phyloP scores from a whole-genome alignment of 495 filamentous ascomycete species.

The Penicillium cinerascens region DNA sequence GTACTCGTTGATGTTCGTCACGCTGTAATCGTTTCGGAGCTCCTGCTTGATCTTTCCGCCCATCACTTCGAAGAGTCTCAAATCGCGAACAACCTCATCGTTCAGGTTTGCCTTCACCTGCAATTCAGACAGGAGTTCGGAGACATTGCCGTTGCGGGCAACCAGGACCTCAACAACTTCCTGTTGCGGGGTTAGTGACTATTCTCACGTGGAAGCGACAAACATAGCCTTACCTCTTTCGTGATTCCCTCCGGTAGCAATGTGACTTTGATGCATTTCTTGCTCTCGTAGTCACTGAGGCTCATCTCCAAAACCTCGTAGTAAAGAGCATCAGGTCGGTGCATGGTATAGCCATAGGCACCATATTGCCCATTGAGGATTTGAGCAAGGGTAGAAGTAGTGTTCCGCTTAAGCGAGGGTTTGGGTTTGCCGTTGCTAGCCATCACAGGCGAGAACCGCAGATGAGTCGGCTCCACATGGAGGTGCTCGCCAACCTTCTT shows the following conservation, averaged over 20 bases:
- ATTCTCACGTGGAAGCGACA: background rate
- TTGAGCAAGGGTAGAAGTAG: constrained; percentile 58
- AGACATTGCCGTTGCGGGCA: constrained; percentile 71
- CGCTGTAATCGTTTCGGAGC: constrained; percentile 56
- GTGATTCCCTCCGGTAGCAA: constrained; percentile 85
- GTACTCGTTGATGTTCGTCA: constrained; percentile 80
- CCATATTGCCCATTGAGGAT: constrained; percentile 68
- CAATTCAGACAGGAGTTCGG: constrained; percentile 69
- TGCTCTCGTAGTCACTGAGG: constrained; percentile 85
- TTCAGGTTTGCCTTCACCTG: constrained; percentile 75
- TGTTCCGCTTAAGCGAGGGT: constrained; percentile 65
- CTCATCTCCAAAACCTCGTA: constrained; percentile 94
- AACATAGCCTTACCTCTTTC: constrained; percentile 65
- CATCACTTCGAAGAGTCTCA: constrained; percentile 77
- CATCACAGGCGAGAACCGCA: constrained; percentile 86
- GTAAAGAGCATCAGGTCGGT: constrained; percentile 71
- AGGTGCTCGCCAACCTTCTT: constrained; percentile 82
- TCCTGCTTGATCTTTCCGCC: constrained; percentile 76
- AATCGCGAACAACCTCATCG: constrained; percentile 62
- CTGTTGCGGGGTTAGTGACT: background rate
- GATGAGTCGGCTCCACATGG: constrained; percentile 73
- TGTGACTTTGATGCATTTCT: constrained; percentile 75
- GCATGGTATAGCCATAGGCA: constrained; percentile 60
- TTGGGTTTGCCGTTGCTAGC: constrained; percentile 70
- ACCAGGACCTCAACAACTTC: constrained; percentile 71